A percentile compares a stretch with the other conserved stretches of the same genome.
Evolutionary conservation across 805 yeast genomes (phyloP).

Genomic region (Ogataea polymorpha): DNA sequence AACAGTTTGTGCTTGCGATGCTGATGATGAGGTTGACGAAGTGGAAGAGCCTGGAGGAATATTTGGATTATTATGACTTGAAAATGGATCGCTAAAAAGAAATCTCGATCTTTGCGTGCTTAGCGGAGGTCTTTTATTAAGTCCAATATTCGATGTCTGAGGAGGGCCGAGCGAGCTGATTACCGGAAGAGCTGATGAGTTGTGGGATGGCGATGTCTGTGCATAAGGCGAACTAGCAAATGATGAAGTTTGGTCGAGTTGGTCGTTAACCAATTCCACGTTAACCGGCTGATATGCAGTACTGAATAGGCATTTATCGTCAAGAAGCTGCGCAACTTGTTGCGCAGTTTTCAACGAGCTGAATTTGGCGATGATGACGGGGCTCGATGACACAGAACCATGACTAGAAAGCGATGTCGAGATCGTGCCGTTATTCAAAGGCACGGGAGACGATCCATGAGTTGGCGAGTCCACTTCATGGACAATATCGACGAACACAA

Average conservation of each 20-base stretch:
- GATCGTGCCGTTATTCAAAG: conserved; percentile 11
- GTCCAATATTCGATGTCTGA: conserved; percentile 9
- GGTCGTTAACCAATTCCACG: conserved; percentile 40
- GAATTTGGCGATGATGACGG: conserved; percentile 44
- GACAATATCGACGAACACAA: conserved; percentile 35
- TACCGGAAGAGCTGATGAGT: conserved; percentile 12
- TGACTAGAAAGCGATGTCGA: conserved; percentile 19
- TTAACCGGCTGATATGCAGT: conserved; percentile 40
- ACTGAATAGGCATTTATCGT: conserved; percentile 46
- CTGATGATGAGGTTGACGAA: conserved; percentile 14
- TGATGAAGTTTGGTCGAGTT: conserved; percentile 10
- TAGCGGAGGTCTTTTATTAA: conserved; percentile 47
- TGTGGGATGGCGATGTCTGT: conserved; percentile 18
- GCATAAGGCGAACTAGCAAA: conserved; percentile 16
- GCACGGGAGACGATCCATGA: conserved; percentile 13
- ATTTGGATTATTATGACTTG: conserved; percentile 13
- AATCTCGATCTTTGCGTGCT: conserved; percentile 65
- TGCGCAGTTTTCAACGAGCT: conserved; percentile 41
- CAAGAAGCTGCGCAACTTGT: conserved; percentile 41
- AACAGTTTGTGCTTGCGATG: conserved; percentile 14
- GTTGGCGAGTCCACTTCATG: conserved; percentile 29
- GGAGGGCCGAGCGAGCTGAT: conserved; percentile 11
- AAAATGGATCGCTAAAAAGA: conserved; percentile 63
- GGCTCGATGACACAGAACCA: conserved; percentile 20
- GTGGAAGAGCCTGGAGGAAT: conserved; percentile 17